Evolutionary conservation across 1,139 yeast species (phyloP).

Genomic region (Hyphopichia khmerensis): DNA sequence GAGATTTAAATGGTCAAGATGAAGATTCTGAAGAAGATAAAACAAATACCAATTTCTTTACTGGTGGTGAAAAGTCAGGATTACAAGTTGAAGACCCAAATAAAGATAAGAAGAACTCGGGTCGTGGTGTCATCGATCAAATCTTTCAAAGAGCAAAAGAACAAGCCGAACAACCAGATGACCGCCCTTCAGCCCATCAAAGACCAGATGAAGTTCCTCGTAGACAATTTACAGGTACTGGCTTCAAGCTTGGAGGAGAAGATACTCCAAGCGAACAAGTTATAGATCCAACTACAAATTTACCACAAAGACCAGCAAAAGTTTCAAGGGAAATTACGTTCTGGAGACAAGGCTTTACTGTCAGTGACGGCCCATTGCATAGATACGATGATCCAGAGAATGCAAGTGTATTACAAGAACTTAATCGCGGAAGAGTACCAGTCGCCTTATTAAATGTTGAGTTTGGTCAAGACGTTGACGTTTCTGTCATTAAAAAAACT

Average conservation of each 20-base stretch:
- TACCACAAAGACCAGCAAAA: slow-evolving; percentile 40
- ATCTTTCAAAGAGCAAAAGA: slow-evolving; percentile 47
- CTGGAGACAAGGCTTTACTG: slow-evolving; percentile 96
- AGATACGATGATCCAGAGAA: slow-evolving; percentile 91
- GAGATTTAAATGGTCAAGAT: slow-evolving; percentile 46
- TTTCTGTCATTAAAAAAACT: slow-evolving; percentile 72
- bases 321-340: slow-evolving; percentile 80
- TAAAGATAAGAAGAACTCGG: slow-evolving; percentile 49
- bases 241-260: slow-evolving; percentile 76
- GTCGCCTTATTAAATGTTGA: slow-evolving; percentile 75
- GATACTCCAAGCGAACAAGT: slow-evolving; percentile 43
- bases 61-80: slow-evolving; percentile 95
- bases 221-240: slow-evolving; percentile 61
- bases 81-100: slow-evolving; percentile 92
- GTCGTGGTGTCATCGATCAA: slow-evolving; percentile 47
- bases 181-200: slow-evolving; percentile 37
- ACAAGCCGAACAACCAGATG: slow-evolving; percentile 44
- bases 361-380: slow-evolving; percentile 83
- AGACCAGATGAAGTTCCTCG: slow-evolving; percentile 13
- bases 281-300: slow-evolving; percentile 27
- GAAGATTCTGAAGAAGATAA: slow-evolving; percentile 63
- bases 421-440: slow-evolving; percentile 94
- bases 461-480: slow-evolving; percentile 95
- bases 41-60: slow-evolving; percentile 73
- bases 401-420: slow-evolving; percentile 69